Evolutionary conservation across 345 rosid species (phyloP).

Genomic region (Sonneratia caseolaris): DNA sequence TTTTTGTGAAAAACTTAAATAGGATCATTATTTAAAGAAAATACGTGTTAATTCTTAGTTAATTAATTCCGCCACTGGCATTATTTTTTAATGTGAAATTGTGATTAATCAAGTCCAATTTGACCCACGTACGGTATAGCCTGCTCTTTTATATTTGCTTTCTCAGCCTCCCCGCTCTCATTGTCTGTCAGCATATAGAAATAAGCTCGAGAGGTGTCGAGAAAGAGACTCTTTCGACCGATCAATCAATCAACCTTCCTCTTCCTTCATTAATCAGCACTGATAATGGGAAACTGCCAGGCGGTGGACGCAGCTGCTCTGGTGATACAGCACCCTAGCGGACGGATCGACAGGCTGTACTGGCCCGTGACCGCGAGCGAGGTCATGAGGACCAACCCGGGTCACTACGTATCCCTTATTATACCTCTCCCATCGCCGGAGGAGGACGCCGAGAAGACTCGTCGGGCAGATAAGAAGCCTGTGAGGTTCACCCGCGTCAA

Average conservation of each 20-base stretch:
- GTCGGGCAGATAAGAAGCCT: slow-evolving; percentile 8
- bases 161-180: not conserved
- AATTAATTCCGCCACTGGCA: no score
- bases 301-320: slow-evolving; percentile 94
- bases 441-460: slow-evolving; percentile 6
- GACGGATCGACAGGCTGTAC: slow-evolving; percentile 69
- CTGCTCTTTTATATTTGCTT: not conserved
- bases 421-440: slow-evolving; percentile 52
- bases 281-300: slow-evolving; percentile 82
- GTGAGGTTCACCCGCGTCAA: slow-evolving; percentile 77
- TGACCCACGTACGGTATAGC: not conserved
- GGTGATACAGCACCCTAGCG: slow-evolving; percentile 86
- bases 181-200: not conserved
- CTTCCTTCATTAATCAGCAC: not conserved
- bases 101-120: not conserved
- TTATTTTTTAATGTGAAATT: no score
- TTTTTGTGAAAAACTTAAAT: no score
- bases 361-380: slow-evolving; percentile 62
- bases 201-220: not conserved
- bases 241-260: not conserved
- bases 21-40: no score
- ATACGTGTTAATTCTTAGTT: no score
- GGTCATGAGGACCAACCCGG: slow-evolving; percentile 73
- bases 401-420: slow-evolving; percentile 85
- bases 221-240: not conserved